Evolutionary conservation across 441 rosid species (phyloP).

Genomic region (Gossypium davidsonii): DNA sequence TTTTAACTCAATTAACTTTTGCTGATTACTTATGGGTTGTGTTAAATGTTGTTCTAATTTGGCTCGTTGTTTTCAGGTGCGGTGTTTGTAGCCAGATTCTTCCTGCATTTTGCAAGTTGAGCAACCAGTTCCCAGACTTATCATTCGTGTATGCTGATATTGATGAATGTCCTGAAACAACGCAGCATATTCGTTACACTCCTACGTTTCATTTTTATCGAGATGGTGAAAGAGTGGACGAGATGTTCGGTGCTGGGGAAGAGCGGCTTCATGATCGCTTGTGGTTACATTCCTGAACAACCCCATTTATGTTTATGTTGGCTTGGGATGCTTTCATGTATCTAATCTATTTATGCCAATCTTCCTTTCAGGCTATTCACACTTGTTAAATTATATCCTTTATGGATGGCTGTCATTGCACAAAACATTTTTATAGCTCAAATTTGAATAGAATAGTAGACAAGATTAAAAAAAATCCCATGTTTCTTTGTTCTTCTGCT

Average conservation of each 20-base stretch:
- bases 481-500: neutral
- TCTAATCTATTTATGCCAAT: too few relatives aligned
- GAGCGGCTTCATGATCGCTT: conserved; percentile 84
- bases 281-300: conserved; percentile 83
- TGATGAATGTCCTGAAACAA: conserved; percentile 90
- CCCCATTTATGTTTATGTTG: too few relatives aligned
- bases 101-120: conserved; percentile 66
- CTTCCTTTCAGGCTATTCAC: too few relatives aligned
- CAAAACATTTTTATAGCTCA: too few relatives aligned
- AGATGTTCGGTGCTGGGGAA: conserved; percentile 93
- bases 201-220: conserved; percentile 88
- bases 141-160: conserved; percentile 81
- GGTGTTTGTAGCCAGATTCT: conserved; percentile 76
- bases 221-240: conserved; percentile 82
- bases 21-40: neutral
- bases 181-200: conserved; percentile 76
- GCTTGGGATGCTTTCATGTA: too few relatives aligned
- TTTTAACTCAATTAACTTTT: neutral
- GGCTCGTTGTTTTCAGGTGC: conserved; percentile 50
- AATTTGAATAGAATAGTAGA: neutral
- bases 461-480: neutral
- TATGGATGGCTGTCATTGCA: too few relatives aligned
- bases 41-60: neutral
- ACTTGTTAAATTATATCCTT: too few relatives aligned
- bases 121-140: conserved; percentile 56